Conservation (phyloP, 805 yeast genomes). For the Monosporozyma solicola region DNA sequence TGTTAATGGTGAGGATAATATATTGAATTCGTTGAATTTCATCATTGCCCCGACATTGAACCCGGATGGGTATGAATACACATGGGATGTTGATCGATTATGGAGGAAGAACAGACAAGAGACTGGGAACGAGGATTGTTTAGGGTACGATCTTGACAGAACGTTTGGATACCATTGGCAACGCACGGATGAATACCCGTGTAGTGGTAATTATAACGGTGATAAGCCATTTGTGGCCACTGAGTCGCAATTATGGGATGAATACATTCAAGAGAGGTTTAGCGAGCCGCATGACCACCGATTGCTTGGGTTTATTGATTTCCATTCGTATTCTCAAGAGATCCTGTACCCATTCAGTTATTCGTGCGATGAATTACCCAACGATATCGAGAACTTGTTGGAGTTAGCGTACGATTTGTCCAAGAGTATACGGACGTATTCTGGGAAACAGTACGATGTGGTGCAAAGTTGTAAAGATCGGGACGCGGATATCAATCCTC, state of each 20-base stretch:
- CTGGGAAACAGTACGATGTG: constrained; percentile 61
- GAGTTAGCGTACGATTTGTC: constrained; percentile 77
- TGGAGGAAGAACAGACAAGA: constrained; percentile 88
- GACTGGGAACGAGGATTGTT: constrained; percentile 55
- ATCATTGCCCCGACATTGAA: constrained; percentile 75
- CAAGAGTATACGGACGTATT: constrained; percentile 55
- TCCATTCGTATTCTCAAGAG: constrained; percentile 81
- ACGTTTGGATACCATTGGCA: constrained; percentile 71
- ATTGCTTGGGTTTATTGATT: constrained; percentile 68
- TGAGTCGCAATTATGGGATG: constrained; percentile 45
- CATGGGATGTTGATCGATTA: constrained; percentile 72
- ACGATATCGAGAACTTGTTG: constrained; percentile 71
- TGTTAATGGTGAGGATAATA: constrained; percentile 17
- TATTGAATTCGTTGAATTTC: constrained; percentile 54
- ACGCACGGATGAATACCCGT: constrained; percentile 52
- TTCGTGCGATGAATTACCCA: constrained; percentile 62
- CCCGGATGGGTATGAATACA: constrained; percentile 83
- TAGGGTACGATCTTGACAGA: constrained; percentile 82
- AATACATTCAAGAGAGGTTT: constrained; percentile 35
- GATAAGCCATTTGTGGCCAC: constrained; percentile 58
- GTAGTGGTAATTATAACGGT: constrained; percentile 81
- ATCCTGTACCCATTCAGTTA: constrained; percentile 76
- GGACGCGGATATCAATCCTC: constrained; percentile 64
- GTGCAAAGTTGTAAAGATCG: constrained; percentile 72
- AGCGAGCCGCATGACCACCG: constrained; percentile 36